These are phyloP conservation scores for Plectosphaerella sp. DNA, from an alignment of 2,329 filamentous ascomycete genomes.

Conservation along the genomic window DNA sequence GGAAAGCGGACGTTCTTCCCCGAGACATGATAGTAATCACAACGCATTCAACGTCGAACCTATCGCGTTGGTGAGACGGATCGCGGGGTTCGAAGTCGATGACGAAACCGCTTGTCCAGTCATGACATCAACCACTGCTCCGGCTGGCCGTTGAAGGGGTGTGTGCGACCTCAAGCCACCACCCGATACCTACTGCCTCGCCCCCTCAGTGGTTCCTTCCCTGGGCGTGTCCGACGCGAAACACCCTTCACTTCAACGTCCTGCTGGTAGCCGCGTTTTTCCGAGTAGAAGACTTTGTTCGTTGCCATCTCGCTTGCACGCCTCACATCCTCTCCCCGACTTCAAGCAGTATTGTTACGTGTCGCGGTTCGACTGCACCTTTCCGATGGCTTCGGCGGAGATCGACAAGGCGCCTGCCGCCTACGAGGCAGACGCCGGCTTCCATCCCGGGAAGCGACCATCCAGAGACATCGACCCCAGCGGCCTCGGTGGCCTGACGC, in stretches of 20 bases:
- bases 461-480: background rate
- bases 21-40: too few species aligned
- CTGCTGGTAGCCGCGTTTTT: background rate
- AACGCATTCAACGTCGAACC: too few species aligned
- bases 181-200: too few species aligned
- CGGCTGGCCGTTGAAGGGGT: background rate
- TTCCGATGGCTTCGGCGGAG: background rate
- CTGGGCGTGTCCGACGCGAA: too few species aligned
- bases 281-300: background rate
- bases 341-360: background rate
- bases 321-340: background rate
- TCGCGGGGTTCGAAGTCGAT: too few species aligned
- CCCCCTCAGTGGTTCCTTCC: too few species aligned
- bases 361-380: background rate
- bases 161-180: background rate
- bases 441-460: background rate
- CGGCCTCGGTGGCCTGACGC: conserved; percentile 18
- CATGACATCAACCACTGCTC: background rate
- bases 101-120: background rate
- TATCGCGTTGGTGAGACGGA: too few species aligned
- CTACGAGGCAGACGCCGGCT: background rate
- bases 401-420: background rate
- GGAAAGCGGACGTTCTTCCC: too few species aligned
- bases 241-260: too few species aligned
- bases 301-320: too few species aligned